Evolutionary conservation across 257 asterid genomes (phyloP), one percentile per base, ranked within the genome.

Genomic region (Solanum appendiculatum): DNA sequence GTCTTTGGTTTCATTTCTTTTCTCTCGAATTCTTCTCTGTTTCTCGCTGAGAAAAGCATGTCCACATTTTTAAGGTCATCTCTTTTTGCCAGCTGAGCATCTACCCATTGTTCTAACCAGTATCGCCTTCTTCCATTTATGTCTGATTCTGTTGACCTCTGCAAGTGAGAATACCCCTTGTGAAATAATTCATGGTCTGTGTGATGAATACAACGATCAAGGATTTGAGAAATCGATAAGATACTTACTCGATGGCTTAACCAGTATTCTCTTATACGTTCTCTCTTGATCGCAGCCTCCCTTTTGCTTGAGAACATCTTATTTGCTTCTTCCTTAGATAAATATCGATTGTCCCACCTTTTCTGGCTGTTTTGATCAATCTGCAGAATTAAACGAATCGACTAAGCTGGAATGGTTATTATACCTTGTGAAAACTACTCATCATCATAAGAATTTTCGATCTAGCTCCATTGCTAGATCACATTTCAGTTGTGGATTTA

Each of bases 91-190:
- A 96, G 92, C 90, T 93, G 98, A 56, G 93, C 91, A 58, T 95
- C 98, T 73, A 96, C 96, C 98, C 98, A 96, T 90, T 94, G 95
- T 78, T 94, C 97, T 90, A 96, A 88, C 98, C 98, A 96, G 84
- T 94, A 93, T 89, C 94, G 89, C 86, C 94, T 93, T 78, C 94
- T 95, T 72, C 91, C 93, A 33, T 87, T 87, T 58, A 77, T 92
- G 66, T 96, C 99, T 72, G 97, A 91, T 84, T 96, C 98, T 84
- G 98, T 93, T 37, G 98, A 96, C 83, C 94, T 93, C 99, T 96
- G 98, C 74, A 91, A 80, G 84, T 84, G 86, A 82, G n/a, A 58
- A 44, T 70, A 44, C 60, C 56, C 51, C 34, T 36, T 66, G 83
- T 16, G 5, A 27, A 78, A 86, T 9, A 86, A 82, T 84, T 77